phyloP scores from a whole-genome alignment of 305 asterid species.

The Nicotiana rustica region DNA sequence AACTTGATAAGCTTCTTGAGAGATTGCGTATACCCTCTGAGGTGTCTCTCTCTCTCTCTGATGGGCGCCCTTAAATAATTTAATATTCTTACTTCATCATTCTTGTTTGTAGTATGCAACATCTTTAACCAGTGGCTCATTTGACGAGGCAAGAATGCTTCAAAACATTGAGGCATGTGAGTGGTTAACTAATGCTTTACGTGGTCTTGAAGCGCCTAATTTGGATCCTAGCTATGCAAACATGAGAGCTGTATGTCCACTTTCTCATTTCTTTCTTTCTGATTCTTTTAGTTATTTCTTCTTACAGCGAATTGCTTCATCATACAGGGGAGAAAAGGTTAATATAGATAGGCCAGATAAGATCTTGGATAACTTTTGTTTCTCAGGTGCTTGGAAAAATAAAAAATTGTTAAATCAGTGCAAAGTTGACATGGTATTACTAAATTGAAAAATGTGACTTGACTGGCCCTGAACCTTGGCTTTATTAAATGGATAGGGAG shows the following conservation, averaged over 20 bases:
- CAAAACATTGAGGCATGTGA: slow-evolving; percentile 96
- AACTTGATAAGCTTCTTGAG: slow-evolving; percentile 96
- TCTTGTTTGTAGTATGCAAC: slow-evolving; percentile 69
- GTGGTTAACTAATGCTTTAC: slow-evolving; percentile 83
- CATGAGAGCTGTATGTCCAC: slow-evolving; percentile 80
- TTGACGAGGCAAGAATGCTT: slow-evolving; percentile 95
- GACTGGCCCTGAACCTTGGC: slow-evolving; percentile 23
- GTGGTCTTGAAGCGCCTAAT: slow-evolving; percentile 79
- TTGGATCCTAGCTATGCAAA: slow-evolving; percentile 79
- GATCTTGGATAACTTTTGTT: slow-evolving; percentile 21
- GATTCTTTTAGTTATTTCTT: slow-evolving; percentile 35
- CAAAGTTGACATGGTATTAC: slow-evolving; percentile 5
- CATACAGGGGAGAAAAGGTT: background rate
- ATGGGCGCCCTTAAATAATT: slow-evolving; percentile 6
- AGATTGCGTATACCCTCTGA: slow-evolving; percentile 85
- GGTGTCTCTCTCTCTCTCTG: slow-evolving; percentile 52
- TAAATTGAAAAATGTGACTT: background rate
- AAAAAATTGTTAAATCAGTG: slow-evolving; percentile 18
- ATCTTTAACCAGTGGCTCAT: slow-evolving; percentile 84
- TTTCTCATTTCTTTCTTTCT: slow-evolving; percentile 19
- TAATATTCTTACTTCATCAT: slow-evolving; percentile 27
- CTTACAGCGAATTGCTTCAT: slow-evolving; percentile 2
- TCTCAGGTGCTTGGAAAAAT: slow-evolving; percentile 22
- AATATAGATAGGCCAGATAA: background rate
- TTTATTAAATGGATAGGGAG: background rate